phyloP scores from a whole-genome alignment of 768 basidiomycete species.

The Hypsizygus marmoreus region DNA sequence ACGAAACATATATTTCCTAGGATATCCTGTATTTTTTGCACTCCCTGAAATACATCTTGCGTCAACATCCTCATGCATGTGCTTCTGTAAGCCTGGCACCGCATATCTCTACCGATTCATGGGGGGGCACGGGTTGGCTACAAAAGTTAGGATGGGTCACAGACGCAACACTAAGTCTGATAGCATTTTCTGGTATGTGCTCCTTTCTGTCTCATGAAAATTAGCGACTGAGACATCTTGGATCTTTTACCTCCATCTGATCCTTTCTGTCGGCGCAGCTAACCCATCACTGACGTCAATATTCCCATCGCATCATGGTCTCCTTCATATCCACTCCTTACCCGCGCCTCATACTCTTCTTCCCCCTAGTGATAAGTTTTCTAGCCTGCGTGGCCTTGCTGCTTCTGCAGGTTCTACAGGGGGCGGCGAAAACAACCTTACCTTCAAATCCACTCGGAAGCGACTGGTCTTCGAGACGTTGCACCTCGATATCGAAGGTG shows the following conservation, averaged over 20 bases:
- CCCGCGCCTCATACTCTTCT: constrained; percentile 75
- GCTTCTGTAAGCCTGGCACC: constrained; percentile 71
- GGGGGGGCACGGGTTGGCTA: constrained; percentile 71
- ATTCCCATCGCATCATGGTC: constrained; percentile 87
- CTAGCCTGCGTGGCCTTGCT: constrained; percentile 78
- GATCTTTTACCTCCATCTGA: neutral
- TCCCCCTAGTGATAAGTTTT: constrained; percentile 81
- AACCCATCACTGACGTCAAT: constrained; percentile 72
- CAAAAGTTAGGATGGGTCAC: constrained; percentile 79
- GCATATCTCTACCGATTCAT: constrained; percentile 56
- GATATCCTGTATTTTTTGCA: constrained; percentile 74
- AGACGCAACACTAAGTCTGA: constrained; percentile 73
- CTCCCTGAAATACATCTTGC: constrained; percentile 61
- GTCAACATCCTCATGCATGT: constrained; percentile 58
- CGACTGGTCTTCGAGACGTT: constrained; percentile 89
- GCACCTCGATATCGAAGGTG: constrained; percentile 86
- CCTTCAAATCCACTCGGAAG: constrained; percentile 90
- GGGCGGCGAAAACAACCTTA: constrained; percentile 93
- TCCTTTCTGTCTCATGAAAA: constrained; percentile 3
- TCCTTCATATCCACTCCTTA: constrained; percentile 75
- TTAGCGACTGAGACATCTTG: too few species aligned
- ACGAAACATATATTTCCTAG: constrained; percentile 35
- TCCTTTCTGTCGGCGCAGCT: constrained; percentile 40
- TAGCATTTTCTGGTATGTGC: constrained; percentile 77
- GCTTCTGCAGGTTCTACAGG: constrained; percentile 49